A percentile compares a stretch with the other conserved stretches of the same genome.
These are phyloP conservation scores for Plenodomus tracheiphilus DNA, from an alignment of 2,329 filamentous ascomycete species.

Conservation along the genomic window DNA sequence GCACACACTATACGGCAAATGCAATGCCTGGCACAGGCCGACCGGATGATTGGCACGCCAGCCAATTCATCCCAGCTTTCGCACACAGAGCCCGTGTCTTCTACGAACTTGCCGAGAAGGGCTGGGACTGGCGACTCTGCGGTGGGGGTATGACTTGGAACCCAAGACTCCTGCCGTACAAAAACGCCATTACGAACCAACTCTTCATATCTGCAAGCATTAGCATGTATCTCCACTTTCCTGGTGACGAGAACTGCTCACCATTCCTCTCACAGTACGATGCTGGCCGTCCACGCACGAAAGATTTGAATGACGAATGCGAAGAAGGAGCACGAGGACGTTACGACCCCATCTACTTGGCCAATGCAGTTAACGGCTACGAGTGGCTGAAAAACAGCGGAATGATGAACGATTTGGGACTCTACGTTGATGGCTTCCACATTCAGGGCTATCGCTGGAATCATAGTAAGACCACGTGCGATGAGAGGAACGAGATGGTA, in stretches of 20 bases:
- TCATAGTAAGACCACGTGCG: slow-evolving; percentile 70
- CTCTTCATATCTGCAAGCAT: slow-evolving; percentile 84
- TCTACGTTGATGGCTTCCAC: slow-evolving; percentile 89
- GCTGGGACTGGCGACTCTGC: slow-evolving; percentile 83
- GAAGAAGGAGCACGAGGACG: slow-evolving; percentile 6
- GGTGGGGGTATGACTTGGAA: slow-evolving; percentile 92
- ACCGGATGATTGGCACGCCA: slow-evolving; percentile 67
- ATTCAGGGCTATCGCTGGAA: slow-evolving; percentile 65
- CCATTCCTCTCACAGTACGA: slow-evolving; percentile 59
- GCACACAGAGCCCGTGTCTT: slow-evolving; percentile 83
- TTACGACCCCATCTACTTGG: slow-evolving; percentile 67
- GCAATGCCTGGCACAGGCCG: slow-evolving; percentile 5
- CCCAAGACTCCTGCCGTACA: slow-evolving; percentile 74
- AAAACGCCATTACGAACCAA: slow-evolving; percentile 95
- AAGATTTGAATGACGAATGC: slow-evolving; percentile 12
- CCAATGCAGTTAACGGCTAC: slow-evolving; percentile 77
- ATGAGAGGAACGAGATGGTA: slow-evolving; percentile 82
- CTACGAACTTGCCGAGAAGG: slow-evolving; percentile 75
- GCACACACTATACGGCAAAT: slow-evolving; percentile 58
- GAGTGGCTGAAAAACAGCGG: slow-evolving; percentile 76
- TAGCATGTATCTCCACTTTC: slow-evolving; percentile 87
- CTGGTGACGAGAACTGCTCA: slow-evolving; percentile 73
- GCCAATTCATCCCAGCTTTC: slow-evolving; percentile 74
- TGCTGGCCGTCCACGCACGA: slow-evolving; percentile 7
- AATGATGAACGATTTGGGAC: slow-evolving; percentile 75